Conservation (phyloP, 2,329 filamentous ascomycete species). For the Fusarium stilboides region DNA sequence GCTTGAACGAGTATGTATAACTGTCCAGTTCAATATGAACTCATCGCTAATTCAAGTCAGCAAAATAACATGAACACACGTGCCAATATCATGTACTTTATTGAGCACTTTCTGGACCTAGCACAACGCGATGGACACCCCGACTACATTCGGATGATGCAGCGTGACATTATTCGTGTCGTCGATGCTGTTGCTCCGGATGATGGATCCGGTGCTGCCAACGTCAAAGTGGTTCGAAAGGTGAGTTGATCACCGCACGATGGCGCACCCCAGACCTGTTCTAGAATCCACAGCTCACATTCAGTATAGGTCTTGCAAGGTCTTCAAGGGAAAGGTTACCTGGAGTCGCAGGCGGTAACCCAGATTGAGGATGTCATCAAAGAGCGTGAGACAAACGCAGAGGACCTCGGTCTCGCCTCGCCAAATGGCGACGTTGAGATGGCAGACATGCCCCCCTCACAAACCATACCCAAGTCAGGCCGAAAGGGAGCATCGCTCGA, state of each 20-base stretch:
- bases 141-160: slow-evolving; percentile 94
- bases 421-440: slow-evolving; percentile 63
- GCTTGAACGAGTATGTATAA: slow-evolving; percentile 77
- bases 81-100: slow-evolving; percentile 99
- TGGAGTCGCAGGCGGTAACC: slow-evolving; percentile 80
- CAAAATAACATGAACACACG: slow-evolving; percentile 96
- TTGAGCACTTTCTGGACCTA: slow-evolving; percentile 93
- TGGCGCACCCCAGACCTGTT: slow-evolving; percentile 2
- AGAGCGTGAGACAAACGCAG: slow-evolving; percentile 78
- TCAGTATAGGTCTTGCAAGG: slow-evolving; percentile 73
- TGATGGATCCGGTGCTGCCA: slow-evolving; percentile 89
- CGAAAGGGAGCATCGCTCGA: slow-evolving; percentile 68
- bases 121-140: slow-evolving; percentile 81
- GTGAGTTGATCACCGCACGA: slow-evolving; percentile 61
- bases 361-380: slow-evolving; percentile 89
- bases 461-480: slow-evolving; percentile 57
- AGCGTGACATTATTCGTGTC: slow-evolving; percentile 90
- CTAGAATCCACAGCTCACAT: slow-evolving; percentile 31
- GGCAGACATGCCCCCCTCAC: slow-evolving; percentile 59
- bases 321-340: slow-evolving; percentile 78
- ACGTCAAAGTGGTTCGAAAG: slow-evolving; percentile 91
- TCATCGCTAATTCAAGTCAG: slow-evolving; percentile 23
- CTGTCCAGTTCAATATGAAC: slow-evolving; percentile 2
- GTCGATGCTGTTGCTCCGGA: slow-evolving; percentile 93
- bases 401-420: slow-evolving; percentile 68